These are phyloP conservation scores for Trichophaea hybrida DNA, from an alignment of 2,329 filamentous ascomycete species.

Conservation along the genomic window DNA sequence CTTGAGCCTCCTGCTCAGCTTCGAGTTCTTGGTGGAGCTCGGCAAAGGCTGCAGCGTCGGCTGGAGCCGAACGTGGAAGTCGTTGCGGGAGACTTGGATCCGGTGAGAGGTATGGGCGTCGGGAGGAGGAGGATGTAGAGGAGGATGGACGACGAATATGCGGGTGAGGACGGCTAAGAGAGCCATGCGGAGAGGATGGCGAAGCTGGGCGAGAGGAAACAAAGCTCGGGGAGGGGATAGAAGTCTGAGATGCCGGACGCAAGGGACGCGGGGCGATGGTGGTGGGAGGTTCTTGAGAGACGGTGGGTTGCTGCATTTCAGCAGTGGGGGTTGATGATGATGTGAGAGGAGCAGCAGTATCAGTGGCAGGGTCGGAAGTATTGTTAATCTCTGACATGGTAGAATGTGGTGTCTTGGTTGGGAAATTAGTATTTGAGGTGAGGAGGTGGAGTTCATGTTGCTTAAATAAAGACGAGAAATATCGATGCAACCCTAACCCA, in stretches of 20 bases:
- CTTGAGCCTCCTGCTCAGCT: slow-evolving; percentile 27
- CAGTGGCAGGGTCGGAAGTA: too few species aligned
- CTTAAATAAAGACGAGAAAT: too few species aligned
- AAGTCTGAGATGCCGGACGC: background rate
- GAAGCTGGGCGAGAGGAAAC: slow-evolving; percentile 15
- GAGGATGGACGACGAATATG: slow-evolving; percentile 25
- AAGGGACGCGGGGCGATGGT: background rate
- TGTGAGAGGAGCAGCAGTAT: background rate
- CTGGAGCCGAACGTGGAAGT: slow-evolving; percentile 19
- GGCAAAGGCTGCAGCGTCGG: slow-evolving; percentile 25
- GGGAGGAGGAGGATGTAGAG: slow-evolving; percentile 25
- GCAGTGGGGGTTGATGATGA: background rate
- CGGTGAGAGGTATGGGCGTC: slow-evolving; percentile 18
- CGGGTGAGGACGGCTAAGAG: slow-evolving; percentile 6
- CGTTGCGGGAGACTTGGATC: slow-evolving; percentile 17
- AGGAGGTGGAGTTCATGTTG: too few species aligned
- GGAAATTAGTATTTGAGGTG: too few species aligned
- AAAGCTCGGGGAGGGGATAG: slow-evolving; percentile 6
- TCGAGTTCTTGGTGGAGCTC: slow-evolving; percentile 28
- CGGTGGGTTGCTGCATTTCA: background rate
- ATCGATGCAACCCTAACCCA: too few species aligned
- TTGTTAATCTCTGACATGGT: too few species aligned
- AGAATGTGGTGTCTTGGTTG: too few species aligned
- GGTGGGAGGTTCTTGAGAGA: background rate
- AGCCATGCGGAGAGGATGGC: slow-evolving; percentile 15